A percentile compares a stretch with the other conserved stretches of the same genome.
Evolutionary conservation across 495 filamentous ascomycete genomes (phyloP).

Genomic region (Xylaria castorea): DNA sequence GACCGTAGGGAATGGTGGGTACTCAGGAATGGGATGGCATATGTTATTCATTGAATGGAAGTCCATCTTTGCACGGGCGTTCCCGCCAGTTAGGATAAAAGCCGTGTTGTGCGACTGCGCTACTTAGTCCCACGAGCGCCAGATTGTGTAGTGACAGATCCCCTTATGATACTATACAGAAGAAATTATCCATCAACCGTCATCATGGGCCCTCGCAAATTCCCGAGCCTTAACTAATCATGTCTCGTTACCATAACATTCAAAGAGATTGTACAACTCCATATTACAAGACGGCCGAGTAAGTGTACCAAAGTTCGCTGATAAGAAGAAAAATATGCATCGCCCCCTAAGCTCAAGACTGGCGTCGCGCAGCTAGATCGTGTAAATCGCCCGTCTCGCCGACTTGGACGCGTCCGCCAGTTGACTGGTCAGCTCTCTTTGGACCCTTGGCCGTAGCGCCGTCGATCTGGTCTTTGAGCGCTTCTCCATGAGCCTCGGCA

Average conservation of each 20-base stretch:
- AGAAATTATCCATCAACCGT: background rate
- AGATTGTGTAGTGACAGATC: background rate
- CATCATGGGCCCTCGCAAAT: background rate
- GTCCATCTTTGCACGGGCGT: background rate
- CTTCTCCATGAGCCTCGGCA: slow-evolving; percentile 30
- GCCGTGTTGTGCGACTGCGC: background rate
- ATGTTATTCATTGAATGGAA: background rate
- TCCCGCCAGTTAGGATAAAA: background rate
- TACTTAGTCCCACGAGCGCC: background rate
- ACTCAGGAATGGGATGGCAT: background rate
- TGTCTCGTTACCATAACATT: background rate
- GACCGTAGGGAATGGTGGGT: background rate
- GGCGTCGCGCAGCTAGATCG: slow-evolving; percentile 36
- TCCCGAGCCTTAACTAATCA: background rate
- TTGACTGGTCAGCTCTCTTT: slow-evolving; percentile 33
- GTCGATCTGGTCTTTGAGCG: slow-evolving; percentile 39
- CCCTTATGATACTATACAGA: background rate
- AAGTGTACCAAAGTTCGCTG: background rate
- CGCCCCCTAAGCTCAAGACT: slow-evolving; percentile 2
- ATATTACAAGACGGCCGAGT: background rate
- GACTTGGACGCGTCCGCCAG: slow-evolving; percentile 38
- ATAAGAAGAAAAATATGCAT: background rate
- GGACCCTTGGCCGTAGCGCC: slow-evolving; percentile 35
- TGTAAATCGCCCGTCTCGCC: slow-evolving; percentile 42
- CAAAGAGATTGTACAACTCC: background rate